These are phyloP conservation scores for Closterium sp. DNA, from an alignment of 139 green algal genomes.

Conservation along the genomic window DNA sequence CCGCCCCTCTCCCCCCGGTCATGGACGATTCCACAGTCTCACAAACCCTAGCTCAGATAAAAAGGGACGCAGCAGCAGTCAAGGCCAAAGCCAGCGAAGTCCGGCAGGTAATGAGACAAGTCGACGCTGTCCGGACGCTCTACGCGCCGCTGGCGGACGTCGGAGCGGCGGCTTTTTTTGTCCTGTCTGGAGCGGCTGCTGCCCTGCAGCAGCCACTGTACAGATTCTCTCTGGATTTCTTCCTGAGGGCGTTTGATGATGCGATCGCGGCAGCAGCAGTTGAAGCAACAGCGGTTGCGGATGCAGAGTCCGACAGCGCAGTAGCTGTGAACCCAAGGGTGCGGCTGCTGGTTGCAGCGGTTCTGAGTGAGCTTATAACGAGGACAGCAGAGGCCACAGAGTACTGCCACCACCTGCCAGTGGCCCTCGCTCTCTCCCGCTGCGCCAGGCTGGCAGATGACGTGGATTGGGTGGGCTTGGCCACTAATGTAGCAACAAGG, in stretches of 20 bases:
- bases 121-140: not conserved
- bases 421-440: not conserved
- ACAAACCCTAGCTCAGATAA: not conserved
- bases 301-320: not conserved
- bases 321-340: not conserved
- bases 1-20: not conserved
- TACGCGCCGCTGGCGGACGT: conserved; percentile 3
- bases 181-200: not conserved
- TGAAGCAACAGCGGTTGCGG: not conserved
- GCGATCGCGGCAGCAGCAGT: not conserved
- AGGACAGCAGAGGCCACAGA: not conserved
- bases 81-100: not conserved
- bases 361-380: not conserved
- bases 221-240: conserved; percentile 8
- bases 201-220: not conserved
- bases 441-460: not conserved
- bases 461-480: not conserved
- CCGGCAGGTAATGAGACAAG: not conserved
- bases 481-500: not conserved
- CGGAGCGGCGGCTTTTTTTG: not conserved
- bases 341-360: not conserved
- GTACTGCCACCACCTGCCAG: not conserved
- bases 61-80: not conserved
- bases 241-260: not conserved
- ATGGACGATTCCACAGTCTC: not conserved